phyloP scores from a whole-genome alignment of 768 basidiomycete genomes.

The Kwoniella dendrophila region DNA sequence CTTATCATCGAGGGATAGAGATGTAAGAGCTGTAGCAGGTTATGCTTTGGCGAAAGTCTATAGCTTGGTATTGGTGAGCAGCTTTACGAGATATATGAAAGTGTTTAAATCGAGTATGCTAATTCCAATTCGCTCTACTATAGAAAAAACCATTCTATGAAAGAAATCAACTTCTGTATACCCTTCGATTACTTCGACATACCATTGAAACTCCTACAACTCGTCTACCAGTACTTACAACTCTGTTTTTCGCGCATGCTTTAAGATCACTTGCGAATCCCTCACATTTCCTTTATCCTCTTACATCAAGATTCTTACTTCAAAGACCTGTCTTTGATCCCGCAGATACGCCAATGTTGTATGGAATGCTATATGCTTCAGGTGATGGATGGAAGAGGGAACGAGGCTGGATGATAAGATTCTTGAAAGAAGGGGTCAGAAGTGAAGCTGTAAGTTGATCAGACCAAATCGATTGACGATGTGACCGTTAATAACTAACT shows the following conservation, averaged over 20 bases:
- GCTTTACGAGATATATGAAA: no score
- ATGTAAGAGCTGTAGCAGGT: conserved; percentile 66
- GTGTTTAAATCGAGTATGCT: not conserved
- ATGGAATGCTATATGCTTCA: conserved; percentile 78
- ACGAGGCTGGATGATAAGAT: conserved; percentile 82
- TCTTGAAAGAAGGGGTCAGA: conserved; percentile 78
- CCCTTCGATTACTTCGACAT: conserved; percentile 70
- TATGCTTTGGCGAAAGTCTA: conserved; percentile 67
- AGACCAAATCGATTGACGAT: not conserved
- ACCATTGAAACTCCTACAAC: conserved; percentile 59
- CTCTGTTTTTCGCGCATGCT: conserved; percentile 80
- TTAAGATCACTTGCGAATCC: conserved; percentile 82
- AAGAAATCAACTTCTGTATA: conserved; percentile 69
- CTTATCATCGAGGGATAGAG: conserved; percentile 68
- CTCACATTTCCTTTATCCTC: conserved; percentile 81
- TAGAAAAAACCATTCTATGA: conserved; percentile 74
- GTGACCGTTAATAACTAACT: not conserved
- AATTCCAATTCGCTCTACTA: not conserved
- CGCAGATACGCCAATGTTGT: conserved; percentile 86
- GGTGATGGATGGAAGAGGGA: conserved; percentile 82
- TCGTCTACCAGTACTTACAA: conserved; percentile 74
- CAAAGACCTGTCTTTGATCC: conserved; percentile 81
- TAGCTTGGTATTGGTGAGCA: conserved; percentile 66
- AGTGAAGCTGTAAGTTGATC: conserved; percentile 56
- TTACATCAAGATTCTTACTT: conserved; percentile 81